Evolutionary conservation across 805 yeast species (phyloP).

Genomic region (Clavispora fructus): DNA sequence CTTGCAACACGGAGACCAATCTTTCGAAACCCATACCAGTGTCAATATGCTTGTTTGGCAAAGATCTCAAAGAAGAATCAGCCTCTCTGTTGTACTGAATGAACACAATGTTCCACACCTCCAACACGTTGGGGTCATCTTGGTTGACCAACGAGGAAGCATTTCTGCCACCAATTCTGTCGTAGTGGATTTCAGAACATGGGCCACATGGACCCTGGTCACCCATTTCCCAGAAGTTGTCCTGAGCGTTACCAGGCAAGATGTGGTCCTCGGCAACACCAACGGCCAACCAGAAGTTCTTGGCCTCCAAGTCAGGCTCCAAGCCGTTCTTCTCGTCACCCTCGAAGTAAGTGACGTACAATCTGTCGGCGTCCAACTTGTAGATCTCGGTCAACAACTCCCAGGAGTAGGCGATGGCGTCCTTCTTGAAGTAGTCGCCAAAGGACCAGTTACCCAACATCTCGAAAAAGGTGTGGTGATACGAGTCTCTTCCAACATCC

Average conservation of each 20-base stretch:
- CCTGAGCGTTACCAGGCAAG: conserved; percentile 83
- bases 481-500: conserved; percentile 96
- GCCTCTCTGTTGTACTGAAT: conserved; percentile 95
- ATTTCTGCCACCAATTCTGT: conserved; percentile 97
- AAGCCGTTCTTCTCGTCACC: conserved; percentile 83
- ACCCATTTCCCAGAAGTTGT: conserved; percentile 99
- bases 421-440: conserved; percentile 97
- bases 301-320: conserved; percentile 92
- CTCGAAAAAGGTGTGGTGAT: conserved; percentile 97
- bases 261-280: conserved; percentile 93
- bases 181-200: conserved; percentile 96
- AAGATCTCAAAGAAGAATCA: conserved; percentile 67
- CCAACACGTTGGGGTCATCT: conserved; percentile 98
- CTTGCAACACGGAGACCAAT: conserved; percentile 88
- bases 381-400: conserved; percentile 82
- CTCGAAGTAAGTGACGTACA: conserved; percentile 94
- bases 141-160: conserved; percentile 85
- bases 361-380: conserved; percentile 69
- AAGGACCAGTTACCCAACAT: conserved; percentile 99
- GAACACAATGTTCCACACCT: conserved; percentile 96
- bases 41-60: conserved; percentile 94
- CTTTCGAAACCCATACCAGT: conserved; percentile 99
- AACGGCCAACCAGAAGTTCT: conserved; percentile 73
- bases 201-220: conserved; percentile 99
- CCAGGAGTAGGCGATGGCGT: conserved; percentile 88